A percentile compares a stretch with the other conserved stretches of the same genome.
phyloP scores from a whole-genome alignment of 495 filamentous ascomycete genomes.

The Friedmanniomyces simplex region DNA sequence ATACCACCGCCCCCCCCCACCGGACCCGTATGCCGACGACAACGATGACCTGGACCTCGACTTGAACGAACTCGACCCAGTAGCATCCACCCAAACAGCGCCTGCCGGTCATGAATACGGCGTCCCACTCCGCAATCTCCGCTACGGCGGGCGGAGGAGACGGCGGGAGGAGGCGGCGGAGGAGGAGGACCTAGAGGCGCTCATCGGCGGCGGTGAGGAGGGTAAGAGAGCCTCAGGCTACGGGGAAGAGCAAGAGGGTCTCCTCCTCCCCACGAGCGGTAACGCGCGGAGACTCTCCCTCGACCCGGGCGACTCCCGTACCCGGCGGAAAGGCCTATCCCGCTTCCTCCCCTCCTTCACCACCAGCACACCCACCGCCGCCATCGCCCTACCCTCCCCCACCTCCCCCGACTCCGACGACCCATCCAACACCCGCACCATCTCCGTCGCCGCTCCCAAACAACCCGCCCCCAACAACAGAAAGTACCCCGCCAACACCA shows the following conservation, averaged over 20 bases:
- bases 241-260: neutral
- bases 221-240: neutral
- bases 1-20: slow-evolving; percentile 22
- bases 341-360: slow-evolving; percentile 4
- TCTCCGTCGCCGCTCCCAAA: slow-evolving; percentile 26
- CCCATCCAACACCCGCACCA: slow-evolving; percentile 26
- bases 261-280: too few species aligned
- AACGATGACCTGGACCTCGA: slow-evolving; percentile 30
- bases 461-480: slow-evolving; percentile 28
- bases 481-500: slow-evolving; percentile 64
- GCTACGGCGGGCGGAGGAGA: slow-evolving; percentile 24
- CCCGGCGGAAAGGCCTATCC: slow-evolving; percentile 1
- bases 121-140: slow-evolving; percentile 32
- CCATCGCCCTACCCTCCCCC: neutral
- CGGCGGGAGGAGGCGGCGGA: slow-evolving; percentile 9
- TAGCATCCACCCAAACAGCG: slow-evolving; percentile 13
- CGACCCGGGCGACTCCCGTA: neutral
- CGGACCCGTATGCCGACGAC: slow-evolving; percentile 12
- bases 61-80: slow-evolving; percentile 32
- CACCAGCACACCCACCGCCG: neutral
- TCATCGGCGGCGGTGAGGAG: slow-evolving; percentile 27
- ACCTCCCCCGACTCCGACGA: slow-evolving; percentile 10
- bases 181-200: slow-evolving; percentile 16
- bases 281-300: too few species aligned
- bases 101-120: slow-evolving; percentile 21